Conservation (phyloP, 2,329 filamentous ascomycete genomes). For the Metarhizium rileyi region DNA sequence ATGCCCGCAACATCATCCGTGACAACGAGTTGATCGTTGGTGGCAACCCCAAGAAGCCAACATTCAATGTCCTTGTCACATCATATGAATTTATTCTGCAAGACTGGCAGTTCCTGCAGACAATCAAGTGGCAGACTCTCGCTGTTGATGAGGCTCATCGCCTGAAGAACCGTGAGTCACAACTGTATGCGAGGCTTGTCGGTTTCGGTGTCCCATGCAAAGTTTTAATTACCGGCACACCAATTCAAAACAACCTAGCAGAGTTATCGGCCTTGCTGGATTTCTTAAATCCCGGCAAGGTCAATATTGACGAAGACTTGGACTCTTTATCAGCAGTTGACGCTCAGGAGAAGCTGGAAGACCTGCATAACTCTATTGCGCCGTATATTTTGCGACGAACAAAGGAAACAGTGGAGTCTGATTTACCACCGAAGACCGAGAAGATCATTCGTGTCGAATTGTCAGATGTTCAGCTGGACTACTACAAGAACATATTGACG, state of each 20-base stretch:
- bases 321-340: conserved; percentile 67
- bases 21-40: conserved; percentile 85
- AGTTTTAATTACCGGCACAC: conserved; percentile 90
- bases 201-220: conserved; percentile 83
- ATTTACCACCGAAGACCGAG: conserved; percentile 92
- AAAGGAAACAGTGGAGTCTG: conserved; percentile 95
- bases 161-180: conserved; percentile 90
- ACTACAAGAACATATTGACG: conserved; percentile 98
- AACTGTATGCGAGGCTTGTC: conserved; percentile 76
- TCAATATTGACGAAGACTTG: conserved; percentile 84
- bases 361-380: conserved; percentile 77
- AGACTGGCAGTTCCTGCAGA: conserved; percentile 73
- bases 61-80: conserved; percentile 95
- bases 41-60: conserved; percentile 77
- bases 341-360: conserved; percentile 77
- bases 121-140: conserved; percentile 96
- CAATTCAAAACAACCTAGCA: conserved; percentile 92
- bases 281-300: conserved; percentile 91
- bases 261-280: conserved; percentile 90
- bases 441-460: conserved; percentile 98
- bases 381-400: conserved; percentile 93
- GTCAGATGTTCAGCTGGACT: conserved; percentile 91
- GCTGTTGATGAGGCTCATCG: conserved; percentile 95
- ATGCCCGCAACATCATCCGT: conserved; percentile 75
- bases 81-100: conserved; percentile 94